phyloP scores from a whole-genome alignment of 1,284 basidiomycete species.

The Cutaneotrichosporon daszewskae region DNA sequence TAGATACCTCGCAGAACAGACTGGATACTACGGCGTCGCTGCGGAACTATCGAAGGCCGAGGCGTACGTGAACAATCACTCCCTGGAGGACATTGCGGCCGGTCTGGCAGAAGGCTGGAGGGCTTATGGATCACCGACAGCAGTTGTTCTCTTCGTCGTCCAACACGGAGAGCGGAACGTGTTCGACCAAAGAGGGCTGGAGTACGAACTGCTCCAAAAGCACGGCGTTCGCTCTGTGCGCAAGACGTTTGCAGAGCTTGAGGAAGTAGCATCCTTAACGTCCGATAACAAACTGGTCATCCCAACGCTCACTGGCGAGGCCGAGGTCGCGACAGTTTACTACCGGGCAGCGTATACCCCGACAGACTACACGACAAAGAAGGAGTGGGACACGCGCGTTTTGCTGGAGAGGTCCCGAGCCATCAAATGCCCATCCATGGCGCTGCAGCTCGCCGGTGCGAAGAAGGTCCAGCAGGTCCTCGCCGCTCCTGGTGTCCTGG shows the following conservation, averaged over 20 bases:
- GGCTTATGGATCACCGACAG: constrained; percentile 55
- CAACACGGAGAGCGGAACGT: constrained; percentile 89
- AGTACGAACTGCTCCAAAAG: constrained; percentile 68
- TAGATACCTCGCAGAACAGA: constrained; percentile 64
- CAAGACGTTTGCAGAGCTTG: constrained; percentile 67
- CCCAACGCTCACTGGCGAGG: constrained; percentile 29
- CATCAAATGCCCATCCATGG: constrained; percentile 88
- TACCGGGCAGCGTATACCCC: constrained; percentile 85
- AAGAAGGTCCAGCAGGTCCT: constrained; percentile 95
- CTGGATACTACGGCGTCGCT: constrained; percentile 61
- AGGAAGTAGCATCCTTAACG: constrained; percentile 52
- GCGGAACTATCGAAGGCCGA: constrained; percentile 52
- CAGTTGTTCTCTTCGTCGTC: constrained; percentile 72
- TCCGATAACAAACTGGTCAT: constrained; percentile 50
- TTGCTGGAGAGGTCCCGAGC: constrained; percentile 71
- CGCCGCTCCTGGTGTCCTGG: constrained; percentile 65
- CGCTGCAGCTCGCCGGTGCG: constrained; percentile 86
- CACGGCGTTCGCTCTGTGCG: constrained; percentile 67
- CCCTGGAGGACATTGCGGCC: constrained; percentile 62
- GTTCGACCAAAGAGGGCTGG: constrained; percentile 86
- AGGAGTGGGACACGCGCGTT: constrained; percentile 66
- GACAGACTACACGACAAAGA: constrained; percentile 63
- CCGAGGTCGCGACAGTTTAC: constrained; percentile 77
- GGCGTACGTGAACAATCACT: constrained; percentile 70
- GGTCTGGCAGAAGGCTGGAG: constrained; percentile 76